Evolutionary conservation across 1,284 basidiomycete species (phyloP), one percentile per base, ranked within the genome.

Genomic region (Termitomyces sp.): DNA sequence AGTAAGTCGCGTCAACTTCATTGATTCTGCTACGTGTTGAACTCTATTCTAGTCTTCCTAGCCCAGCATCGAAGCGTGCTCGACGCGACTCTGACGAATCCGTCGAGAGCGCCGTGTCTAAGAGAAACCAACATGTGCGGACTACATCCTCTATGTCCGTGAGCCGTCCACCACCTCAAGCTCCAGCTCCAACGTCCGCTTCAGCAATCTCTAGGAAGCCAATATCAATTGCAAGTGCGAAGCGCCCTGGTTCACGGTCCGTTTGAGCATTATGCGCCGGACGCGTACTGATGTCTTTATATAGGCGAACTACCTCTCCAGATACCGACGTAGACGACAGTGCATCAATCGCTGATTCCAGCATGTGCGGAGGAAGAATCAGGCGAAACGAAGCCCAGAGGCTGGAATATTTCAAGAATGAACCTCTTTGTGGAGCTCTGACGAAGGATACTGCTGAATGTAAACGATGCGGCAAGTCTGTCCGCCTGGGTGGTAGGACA

Each of bases 321-420:
- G 73, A 76, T 21, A 67, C 65, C 10, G 73, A 74, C 31, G 61
- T 68, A 12, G 78, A 78, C 54, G 80, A 80, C 54, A 65, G 67
- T 50, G 69, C 65, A 5, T 81, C 81, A 5, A 67, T 81, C 28
- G 72, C 77, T 3, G 78, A 78, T 52, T 80, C 78, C 2, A 72
- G 70, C 8, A 67, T 71, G 33, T 73, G 72, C 54, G 65, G 63
- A 26, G 65, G 61, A 40, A 68, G 67, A 49, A 73, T 77, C 34
- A 77, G 81, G 30, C 80, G 82, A 55, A 79, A 73, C 17, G 83
- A 84, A 67, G 67, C 70, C 3, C 81, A 85, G 60, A 79, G 84
- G 41, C 75, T 81, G 42, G 75, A 82, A 63, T 83, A 81, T 65
- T 81, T 83, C 65, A 76, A 77, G 55, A 79, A 81, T 56, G 79